Percentiles rank a stretch among this genome's conserved stretches.
phyloP scores from a whole-genome alignment of 2,329 filamentous ascomycete genomes.

The Ophiostoma fasciatum region DNA sequence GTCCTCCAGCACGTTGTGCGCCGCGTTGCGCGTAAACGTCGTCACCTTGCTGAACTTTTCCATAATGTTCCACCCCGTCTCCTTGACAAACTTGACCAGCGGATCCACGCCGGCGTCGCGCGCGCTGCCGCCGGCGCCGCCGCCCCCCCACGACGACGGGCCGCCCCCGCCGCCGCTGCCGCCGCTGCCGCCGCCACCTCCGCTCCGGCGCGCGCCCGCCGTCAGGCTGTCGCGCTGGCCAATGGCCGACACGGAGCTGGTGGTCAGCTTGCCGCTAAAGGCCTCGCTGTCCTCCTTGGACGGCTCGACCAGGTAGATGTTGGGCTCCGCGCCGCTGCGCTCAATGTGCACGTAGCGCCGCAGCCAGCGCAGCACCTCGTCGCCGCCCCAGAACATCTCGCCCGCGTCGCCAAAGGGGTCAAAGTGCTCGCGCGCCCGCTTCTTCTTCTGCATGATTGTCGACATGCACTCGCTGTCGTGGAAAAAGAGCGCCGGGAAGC shows the following conservation, averaged over 20 bases:
- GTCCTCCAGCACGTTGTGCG: slow-evolving; percentile 83
- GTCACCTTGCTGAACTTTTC: slow-evolving; percentile 97
- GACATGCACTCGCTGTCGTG: slow-evolving; percentile 95
- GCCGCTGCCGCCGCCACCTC: slow-evolving; percentile 16
- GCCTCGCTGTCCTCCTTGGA: slow-evolving; percentile 61
- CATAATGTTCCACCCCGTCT: slow-evolving; percentile 89
- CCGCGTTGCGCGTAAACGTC: slow-evolving; percentile 83
- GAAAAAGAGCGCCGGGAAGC: slow-evolving; percentile 92
- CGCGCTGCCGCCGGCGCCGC: not conserved
- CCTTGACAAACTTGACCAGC: slow-evolving; percentile 83
- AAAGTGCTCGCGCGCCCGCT: slow-evolving; percentile 66
- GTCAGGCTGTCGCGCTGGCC: slow-evolving; percentile 24
- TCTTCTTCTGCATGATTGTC: slow-evolving; percentile 88
- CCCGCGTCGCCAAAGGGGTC: slow-evolving; percentile 79
- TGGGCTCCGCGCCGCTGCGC: slow-evolving; percentile 71
- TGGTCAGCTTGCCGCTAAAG: slow-evolving; percentile 53
- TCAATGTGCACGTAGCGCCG: slow-evolving; percentile 72
- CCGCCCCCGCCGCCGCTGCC: not conserved
- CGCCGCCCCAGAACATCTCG: slow-evolving; percentile 92
- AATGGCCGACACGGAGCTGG: slow-evolving; percentile 27
- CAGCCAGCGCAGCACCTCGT: slow-evolving; percentile 86
- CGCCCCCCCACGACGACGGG: not conserved
- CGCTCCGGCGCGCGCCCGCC: slow-evolving; percentile 21
- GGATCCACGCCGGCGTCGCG: slow-evolving; percentile 76
- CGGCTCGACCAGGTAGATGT: slow-evolving; percentile 82